Conservation (phyloP, 2,329 filamentous ascomycete genomes). For the Lachnellula cervina region DNA sequence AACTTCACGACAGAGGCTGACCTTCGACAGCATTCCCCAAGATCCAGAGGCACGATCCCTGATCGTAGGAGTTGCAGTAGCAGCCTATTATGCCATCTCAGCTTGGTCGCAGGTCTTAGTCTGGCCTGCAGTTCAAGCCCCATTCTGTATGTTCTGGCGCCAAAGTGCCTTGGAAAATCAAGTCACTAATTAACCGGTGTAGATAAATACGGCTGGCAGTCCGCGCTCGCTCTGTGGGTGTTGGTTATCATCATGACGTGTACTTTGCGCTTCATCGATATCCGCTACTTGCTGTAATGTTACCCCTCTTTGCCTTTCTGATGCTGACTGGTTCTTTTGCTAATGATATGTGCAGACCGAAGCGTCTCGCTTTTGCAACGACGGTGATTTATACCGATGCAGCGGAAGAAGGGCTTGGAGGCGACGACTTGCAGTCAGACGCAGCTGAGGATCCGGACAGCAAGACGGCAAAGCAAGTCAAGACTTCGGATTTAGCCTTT, state of each 20-base stretch:
- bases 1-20: conserved; percentile 20
- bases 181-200: neutral
- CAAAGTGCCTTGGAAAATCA: neutral
- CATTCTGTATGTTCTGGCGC: conserved; percentile 36
- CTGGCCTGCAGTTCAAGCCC: conserved; percentile 48
- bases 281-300: conserved; percentile 34
- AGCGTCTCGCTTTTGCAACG: neutral
- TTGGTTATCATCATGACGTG: conserved; percentile 43
- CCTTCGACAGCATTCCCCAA: conserved; percentile 35
- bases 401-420: neutral
- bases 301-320: neutral
- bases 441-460: neutral
- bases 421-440: neutral
- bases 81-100: conserved; percentile 45
- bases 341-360: neutral
- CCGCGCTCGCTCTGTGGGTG: conserved; percentile 39
- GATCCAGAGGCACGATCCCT: conserved; percentile 46
- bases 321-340: neutral
- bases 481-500: neutral
- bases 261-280: conserved; percentile 40
- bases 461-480: neutral
- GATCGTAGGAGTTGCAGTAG: conserved; percentile 45
- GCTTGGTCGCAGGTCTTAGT: conserved; percentile 49
- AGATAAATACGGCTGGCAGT: conserved; percentile 46
- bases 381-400: neutral